Conservation (phyloP, 2,329 filamentous ascomycete species). For the Colletotrichum godetiae region DNA sequence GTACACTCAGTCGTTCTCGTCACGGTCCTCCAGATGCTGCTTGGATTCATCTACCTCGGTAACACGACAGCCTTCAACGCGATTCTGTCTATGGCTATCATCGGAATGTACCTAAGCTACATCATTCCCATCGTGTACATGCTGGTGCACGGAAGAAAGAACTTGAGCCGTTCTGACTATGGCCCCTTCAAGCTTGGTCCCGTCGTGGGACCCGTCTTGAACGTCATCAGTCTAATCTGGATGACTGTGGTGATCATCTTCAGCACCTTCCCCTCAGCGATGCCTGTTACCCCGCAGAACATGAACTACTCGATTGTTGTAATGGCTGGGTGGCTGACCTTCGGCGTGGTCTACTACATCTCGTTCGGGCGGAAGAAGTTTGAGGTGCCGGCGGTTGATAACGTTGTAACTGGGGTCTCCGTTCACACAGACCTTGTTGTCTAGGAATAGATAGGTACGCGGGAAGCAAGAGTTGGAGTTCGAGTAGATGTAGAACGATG, state of each 20-base stretch:
- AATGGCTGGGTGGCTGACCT: conserved; percentile 50
- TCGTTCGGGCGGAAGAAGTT: conserved; percentile 40
- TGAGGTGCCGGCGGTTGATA: conserved; percentile 37
- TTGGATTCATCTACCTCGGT: conserved; percentile 54
- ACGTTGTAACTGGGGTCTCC: conserved; percentile 27
- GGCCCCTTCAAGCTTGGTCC: conserved; percentile 45
- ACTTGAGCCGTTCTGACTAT: conserved; percentile 34
- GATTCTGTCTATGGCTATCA: conserved; percentile 53
- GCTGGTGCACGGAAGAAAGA: conserved; percentile 48
- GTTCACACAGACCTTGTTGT: neutral
- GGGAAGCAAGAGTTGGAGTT: neutral
- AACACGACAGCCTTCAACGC: conserved; percentile 55
- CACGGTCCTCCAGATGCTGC: conserved; percentile 42
- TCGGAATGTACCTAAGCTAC: conserved; percentile 56
- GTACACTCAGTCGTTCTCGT: conserved; percentile 42
- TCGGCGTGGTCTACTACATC: conserved; percentile 49
- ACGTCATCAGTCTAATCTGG: conserved; percentile 56
- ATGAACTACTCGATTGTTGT: conserved; percentile 62
- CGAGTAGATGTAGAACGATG: neutral
- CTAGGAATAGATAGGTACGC: neutral
- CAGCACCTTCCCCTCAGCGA: conserved; percentile 54
- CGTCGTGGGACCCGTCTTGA: conserved; percentile 47
- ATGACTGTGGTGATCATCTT: conserved; percentile 56
- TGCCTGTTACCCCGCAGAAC: conserved; percentile 53
- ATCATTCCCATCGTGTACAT: conserved; percentile 52